Conservation (phyloP, 805 yeast species). For the Starmerella vitae region DNA sequence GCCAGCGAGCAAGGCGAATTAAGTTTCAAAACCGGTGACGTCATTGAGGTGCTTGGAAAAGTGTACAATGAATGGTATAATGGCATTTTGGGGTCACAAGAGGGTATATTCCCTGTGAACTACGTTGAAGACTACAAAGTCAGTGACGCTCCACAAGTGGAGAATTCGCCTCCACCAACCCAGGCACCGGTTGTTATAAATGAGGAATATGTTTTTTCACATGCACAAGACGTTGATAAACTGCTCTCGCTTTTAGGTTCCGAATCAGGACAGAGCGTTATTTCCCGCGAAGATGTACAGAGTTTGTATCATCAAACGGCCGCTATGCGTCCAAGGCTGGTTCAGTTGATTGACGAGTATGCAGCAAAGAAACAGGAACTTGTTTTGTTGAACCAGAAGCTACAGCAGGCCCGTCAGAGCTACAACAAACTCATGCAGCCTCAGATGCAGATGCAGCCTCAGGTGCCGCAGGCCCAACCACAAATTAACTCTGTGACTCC, state of each 20-base stretch:
- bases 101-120: slow-evolving; percentile 85
- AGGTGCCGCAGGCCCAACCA: background rate
- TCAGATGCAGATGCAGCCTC: background rate
- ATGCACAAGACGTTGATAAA: slow-evolving; percentile 51
- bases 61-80: slow-evolving; percentile 94
- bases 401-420: slow-evolving; percentile 50
- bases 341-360: slow-evolving; percentile 63
- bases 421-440: slow-evolving; percentile 48
- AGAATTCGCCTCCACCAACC: background rate
- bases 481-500: background rate
- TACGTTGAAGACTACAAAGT: slow-evolving; percentile 39
- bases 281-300: slow-evolving; percentile 55
- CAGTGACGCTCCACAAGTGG: background rate
- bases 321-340: slow-evolving; percentile 60
- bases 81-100: slow-evolving; percentile 66
- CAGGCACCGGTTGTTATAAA: slow-evolving; percentile 16
- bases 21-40: slow-evolving; percentile 74
- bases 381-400: slow-evolving; percentile 52
- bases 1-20: slow-evolving; percentile 77
- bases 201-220: slow-evolving; percentile 43
- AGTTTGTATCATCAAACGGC: slow-evolving; percentile 56
- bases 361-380: slow-evolving; percentile 67
- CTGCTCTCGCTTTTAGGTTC: slow-evolving; percentile 44
- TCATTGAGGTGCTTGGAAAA: slow-evolving; percentile 72
- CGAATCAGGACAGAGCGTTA: slow-evolving; percentile 28